Base-by-base conservation (phyloP, 2,329 filamentous ascomycete genomes). In the Chaetomiaceae sp. region DNA sequence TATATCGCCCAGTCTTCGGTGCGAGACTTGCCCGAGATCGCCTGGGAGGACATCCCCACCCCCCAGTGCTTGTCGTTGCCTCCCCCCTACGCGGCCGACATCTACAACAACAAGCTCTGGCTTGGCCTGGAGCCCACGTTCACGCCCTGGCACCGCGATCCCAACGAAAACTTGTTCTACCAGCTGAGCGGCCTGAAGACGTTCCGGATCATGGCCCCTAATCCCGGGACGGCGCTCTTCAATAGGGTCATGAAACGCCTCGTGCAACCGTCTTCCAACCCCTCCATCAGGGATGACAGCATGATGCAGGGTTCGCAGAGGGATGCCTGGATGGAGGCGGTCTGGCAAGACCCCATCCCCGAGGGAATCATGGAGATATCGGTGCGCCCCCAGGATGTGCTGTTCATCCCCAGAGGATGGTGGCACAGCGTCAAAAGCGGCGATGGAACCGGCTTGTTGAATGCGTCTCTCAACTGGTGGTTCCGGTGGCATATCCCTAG, bases 101-200 rank as follows among this genome's bases (percentile, higher is more conserved):
- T 96, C n/a, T 96, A 97, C 65, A 81, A 78, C 60, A 85, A 86
- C 0, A 95, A 87, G 60, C 73, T 97, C 38, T 99, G 92, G 92
- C 77, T 97, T 12, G 93, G 93, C 1, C 74, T 85, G 13, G 82
- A 89, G 34, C 89, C 89, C 0, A 96, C 91, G 0, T 90, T 89
- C 60, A 96, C 93, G 0, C 90, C 93, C 3, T 73, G 96, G 3
- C 93, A 99, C 68, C 81, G 87, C 48, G 93, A 99, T 62, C 93
- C 93, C 0, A 97, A 97, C 62, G 89, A 89, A 0, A 99, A 99
- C 64, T 62, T 96, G 0, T 96, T 97, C 65, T 81, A 88, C 40
- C 93, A 99, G 68, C 68, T 97, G 12, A 81, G 81, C 14, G 82
- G 88, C 4, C 68, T 64, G 45, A 99, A 99, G 68, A 65, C 71